phyloP scores from a whole-genome alignment of 495 filamentous ascomycete genomes.

The Mytilinidion resinicola region DNA sequence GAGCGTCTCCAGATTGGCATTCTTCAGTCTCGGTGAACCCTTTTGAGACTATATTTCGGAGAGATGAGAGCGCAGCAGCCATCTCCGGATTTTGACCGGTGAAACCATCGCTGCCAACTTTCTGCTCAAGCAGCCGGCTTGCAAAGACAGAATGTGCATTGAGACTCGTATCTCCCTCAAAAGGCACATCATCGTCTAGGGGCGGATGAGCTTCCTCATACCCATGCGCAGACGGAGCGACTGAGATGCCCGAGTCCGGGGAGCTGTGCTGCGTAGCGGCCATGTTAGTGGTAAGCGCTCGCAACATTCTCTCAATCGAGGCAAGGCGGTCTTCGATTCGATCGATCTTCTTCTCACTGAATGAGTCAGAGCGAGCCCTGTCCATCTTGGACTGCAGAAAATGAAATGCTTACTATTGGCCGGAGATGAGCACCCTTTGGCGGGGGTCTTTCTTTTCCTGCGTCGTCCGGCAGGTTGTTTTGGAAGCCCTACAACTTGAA shows the following conservation, averaged over 20 bases:
- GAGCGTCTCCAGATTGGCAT: too few relatives aligned
- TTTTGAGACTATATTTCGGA: conserved; percentile 40
- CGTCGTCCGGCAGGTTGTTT: conserved; percentile 50
- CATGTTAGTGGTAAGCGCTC: conserved; percentile 8
- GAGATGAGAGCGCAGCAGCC: conserved; percentile 45
- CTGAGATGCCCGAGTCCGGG: conserved; percentile 11
- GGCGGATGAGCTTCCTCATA: neutral
- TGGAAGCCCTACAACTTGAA: conserved; percentile 44
- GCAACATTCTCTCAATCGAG: conserved; percentile 48
- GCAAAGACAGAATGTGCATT: conserved; percentile 59
- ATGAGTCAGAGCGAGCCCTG: neutral
- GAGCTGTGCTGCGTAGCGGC: conserved; percentile 29
- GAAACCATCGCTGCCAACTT: conserved; percentile 43
- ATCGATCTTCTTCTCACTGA: conserved; percentile 63
- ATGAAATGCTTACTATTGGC: conserved; percentile 52
- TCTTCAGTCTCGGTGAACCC: too few relatives aligned
- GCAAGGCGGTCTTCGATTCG: conserved; percentile 56
- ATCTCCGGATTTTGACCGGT: conserved; percentile 51
- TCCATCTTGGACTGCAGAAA: neutral
- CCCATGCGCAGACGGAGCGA: neutral
- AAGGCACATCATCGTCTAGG: conserved; percentile 23
- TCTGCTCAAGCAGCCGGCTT: conserved; percentile 54
- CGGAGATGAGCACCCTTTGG: conserved; percentile 60
- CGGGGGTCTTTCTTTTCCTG: conserved; percentile 54
- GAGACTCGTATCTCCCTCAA: conserved; percentile 57